phyloP scores from a whole-genome alignment of 257 asterid genomes.

The Nicotiana undulata region DNA sequence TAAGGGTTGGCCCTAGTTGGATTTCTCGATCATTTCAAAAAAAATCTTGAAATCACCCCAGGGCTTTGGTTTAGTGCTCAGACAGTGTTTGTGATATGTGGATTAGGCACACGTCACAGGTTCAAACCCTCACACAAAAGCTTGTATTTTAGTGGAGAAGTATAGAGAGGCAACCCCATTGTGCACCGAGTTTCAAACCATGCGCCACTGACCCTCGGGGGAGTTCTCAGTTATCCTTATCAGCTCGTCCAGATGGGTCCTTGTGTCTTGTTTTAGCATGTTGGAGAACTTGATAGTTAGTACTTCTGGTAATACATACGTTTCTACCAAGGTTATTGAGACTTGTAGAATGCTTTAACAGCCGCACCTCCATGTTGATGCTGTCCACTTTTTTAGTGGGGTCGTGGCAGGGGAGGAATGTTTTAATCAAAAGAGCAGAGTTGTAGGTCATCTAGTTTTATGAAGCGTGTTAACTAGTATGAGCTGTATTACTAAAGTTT shows the following conservation, averaged over 20 bases:
- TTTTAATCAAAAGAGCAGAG: neutral
- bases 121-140: no score
- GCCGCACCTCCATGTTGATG: neutral
- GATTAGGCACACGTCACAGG: no score
- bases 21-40: no score
- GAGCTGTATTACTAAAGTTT: neutral
- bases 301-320: neutral
- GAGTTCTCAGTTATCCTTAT: no score
- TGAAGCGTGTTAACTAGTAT: neutral
- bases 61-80: no score
- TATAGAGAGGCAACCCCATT: no score
- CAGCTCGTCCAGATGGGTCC: neutral
- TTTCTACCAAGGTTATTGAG: neutral
- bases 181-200: no score
- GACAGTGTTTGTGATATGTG: no score
- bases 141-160: no score
- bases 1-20: no score
- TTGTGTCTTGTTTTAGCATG: neutral
- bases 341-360: neutral
- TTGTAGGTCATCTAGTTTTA: neutral
- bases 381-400: neutral
- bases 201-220: no score
- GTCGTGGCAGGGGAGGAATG: neutral
- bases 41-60: no score
- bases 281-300: neutral